These are phyloP conservation scores for Oidiodendron maius DNA, from an alignment of 495 filamentous ascomycete genomes.

Conservation along the genomic window DNA sequence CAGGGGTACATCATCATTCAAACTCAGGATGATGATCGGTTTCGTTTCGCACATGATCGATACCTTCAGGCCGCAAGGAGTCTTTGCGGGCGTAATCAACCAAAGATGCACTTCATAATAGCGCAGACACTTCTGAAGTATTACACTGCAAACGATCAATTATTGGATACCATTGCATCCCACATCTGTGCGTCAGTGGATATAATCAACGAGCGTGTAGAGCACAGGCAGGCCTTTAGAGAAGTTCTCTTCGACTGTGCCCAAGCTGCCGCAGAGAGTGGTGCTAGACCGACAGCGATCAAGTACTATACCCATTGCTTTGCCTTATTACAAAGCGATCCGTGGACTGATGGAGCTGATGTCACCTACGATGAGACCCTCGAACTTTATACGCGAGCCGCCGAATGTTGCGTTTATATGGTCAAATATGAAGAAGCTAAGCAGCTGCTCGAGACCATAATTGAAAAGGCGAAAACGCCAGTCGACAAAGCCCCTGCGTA, in stretches of 20 bases:
- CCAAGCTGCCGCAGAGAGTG: slow-evolving; percentile 67
- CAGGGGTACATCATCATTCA: slow-evolving; percentile 71
- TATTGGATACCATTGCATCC: slow-evolving; percentile 61
- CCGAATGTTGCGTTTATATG: slow-evolving; percentile 78
- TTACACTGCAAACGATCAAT: slow-evolving; percentile 46
- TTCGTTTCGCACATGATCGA: slow-evolving; percentile 76
- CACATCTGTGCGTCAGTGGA: slow-evolving; percentile 71
- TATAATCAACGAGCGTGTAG: slow-evolving; percentile 61
- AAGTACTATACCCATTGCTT: slow-evolving; percentile 74
- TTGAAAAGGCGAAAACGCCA: slow-evolving; percentile 56
- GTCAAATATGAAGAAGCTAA: slow-evolving; percentile 58
- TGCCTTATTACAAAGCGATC: slow-evolving; percentile 67
- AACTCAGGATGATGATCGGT: slow-evolving; percentile 68
- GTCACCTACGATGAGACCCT: slow-evolving; percentile 82
- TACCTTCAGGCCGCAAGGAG: slow-evolving; percentile 69
- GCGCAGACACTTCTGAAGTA: slow-evolving; percentile 72
- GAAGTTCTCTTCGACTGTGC: slow-evolving; percentile 72
- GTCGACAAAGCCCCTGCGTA: slow-evolving; percentile 74
- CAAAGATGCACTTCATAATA: slow-evolving; percentile 84
- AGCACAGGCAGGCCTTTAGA: slow-evolving; percentile 56
- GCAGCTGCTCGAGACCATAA: slow-evolving; percentile 55
- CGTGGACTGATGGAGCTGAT: slow-evolving; percentile 63
- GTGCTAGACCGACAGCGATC: slow-evolving; percentile 70
- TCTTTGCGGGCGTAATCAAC: slow-evolving; percentile 60
- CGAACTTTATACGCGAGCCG: slow-evolving; percentile 63